Evolutionary conservation across 352 stramenopile genomes (phyloP), one percentile per base, ranked within the genome.

Genomic region (Pythium vanterpoolii): DNA sequence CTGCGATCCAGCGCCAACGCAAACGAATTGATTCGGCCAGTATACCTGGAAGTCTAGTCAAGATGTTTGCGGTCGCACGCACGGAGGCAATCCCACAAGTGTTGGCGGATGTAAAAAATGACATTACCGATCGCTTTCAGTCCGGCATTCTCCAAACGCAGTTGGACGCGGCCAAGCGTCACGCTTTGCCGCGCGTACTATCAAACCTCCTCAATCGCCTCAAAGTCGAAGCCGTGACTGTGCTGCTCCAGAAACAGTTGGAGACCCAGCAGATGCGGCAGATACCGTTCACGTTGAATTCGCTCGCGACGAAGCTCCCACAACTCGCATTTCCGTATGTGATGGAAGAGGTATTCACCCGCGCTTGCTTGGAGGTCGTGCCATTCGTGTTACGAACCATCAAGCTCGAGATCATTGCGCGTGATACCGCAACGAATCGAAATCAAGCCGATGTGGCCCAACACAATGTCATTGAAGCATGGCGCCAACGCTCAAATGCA

Each of bases 81-180:
- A 84, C 79, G 1, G 73, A 83, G 39, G 64, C 72, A 62, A 86
- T 89, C 28, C 83, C 83, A 10, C 56, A 71, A 46, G 79, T 92
- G 40, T 68, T 92, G 21, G 57, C 47, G 0, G 76, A 85, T n/a
- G 64, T 92, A 1, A 83, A 76, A 51, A 75, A 78, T 21, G 75
- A 84, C 55, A 75, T 89, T n/a, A 76, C 77, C 16, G 80, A 88
- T 50, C 42, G 69, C 6, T 79, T 76, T 10, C 40, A 88, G 0
- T 69, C 83, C 1, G 73, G 70, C 47, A 81, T 79, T 28, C 49
- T 84, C 14, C 56, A 72, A 26, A 26, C 31, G 1, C 62, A 73
- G 23, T 58, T 76, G 6, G 63, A 57, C 1, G 34, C 53, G 0
- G 68, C 74, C 9, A 66, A 52, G 18, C 34, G 47, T 14, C 56